A percentile compares a stretch with the other conserved stretches of the same genome.
phyloP scores from a whole-genome alignment of 2,329 filamentous ascomycete genomes.

The Fusarium ramigenum region DNA sequence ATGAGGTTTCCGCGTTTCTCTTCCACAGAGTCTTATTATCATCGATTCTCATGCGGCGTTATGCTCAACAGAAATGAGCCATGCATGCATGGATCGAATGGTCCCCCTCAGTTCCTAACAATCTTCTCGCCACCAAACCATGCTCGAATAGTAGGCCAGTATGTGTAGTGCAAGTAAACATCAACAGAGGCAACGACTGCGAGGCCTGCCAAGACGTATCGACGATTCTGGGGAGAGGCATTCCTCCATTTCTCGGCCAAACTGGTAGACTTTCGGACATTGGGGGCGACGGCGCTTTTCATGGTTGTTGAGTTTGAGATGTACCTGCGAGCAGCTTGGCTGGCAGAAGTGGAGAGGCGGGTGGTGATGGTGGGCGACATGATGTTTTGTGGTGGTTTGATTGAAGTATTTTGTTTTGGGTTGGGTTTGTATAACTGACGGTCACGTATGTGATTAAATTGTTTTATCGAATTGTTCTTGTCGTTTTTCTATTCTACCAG shows the following conservation, averaged over 20 bases:
- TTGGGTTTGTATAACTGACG: not conserved
- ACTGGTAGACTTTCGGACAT: not conserved
- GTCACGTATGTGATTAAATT: not conserved
- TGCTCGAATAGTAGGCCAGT: constrained; percentile 34
- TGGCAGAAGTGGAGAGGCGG: constrained; percentile 28
- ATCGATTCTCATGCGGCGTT: not conserved
- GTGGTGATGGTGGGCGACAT: constrained; percentile 35
- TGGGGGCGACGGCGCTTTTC: constrained; percentile 11
- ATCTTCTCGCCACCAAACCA: constrained; percentile 12
- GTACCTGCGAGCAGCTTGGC: constrained; percentile 20
- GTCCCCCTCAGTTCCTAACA: not conserved
- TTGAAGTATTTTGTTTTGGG: not conserved
- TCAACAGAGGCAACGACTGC: constrained; percentile 35
- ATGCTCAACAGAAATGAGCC: not conserved
- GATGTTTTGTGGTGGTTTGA: not conserved
- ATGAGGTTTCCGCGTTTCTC: not conserved
- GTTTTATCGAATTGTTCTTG: not conserved
- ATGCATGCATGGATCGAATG: accelerated
- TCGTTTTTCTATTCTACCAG: not conserved
- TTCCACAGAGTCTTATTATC: too few species aligned
- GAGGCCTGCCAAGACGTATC: constrained; percentile 37
- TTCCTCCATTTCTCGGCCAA: constrained; percentile 42
- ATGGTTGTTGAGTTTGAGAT: constrained; percentile 38
- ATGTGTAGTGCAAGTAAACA: constrained; percentile 42
- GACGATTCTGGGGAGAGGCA: constrained; percentile 41